Evolutionary conservation across 1,284 basidiomycete species (phyloP), one percentile per base, ranked within the genome.

Genomic region (Malassezia globosa): DNA sequence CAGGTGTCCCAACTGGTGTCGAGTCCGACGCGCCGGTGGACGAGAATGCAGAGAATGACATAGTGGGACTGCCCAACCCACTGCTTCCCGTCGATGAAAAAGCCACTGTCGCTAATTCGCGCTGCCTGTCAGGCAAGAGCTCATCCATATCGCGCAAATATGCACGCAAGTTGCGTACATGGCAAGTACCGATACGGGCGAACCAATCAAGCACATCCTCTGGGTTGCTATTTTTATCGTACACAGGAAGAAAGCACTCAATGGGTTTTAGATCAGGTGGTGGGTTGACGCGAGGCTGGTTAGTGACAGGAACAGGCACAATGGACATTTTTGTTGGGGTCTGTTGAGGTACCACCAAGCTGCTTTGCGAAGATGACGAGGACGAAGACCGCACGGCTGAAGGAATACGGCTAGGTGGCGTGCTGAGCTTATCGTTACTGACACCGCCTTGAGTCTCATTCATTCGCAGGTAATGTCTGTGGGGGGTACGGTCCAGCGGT

Each of bases 101-200:
- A 7, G 26, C 24, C 2, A 29, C 18, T 21, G 23, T 26, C 16
- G 29, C 11, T 16, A 31, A 11, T 18, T 46, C 35, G 23, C 27
- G 44, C 21, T 52, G 50, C 11, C 36, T 39, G 16, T 51, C 45
- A 2, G 43, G 39, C 10, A 23, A 42, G 26, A 97, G 77, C 67
- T 95, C 90, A 65, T 90, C 84, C 78, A 97, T 83, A 66, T 97
- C 92, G 63, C 82, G 82, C 18, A 97, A 78, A 73, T 96, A 96
- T 14, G 84, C 83, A 83, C 96, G 89, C 33, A 97, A 19, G 13
- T 43, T 19, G 22, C 23, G 50, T n/a, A 52, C 44, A 18, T 42
- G 34, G 22, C 31, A 6, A n/a, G 22, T 23, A 7, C 22, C 29
- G 8, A 38, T 7, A 3, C 21, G 21, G 11, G 16, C 19, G 10